Evolutionary conservation across 352 stramenopile genomes (phyloP), one percentile per base, ranked within the genome.

Genomic region (Globisporangium viniferum): DNA sequence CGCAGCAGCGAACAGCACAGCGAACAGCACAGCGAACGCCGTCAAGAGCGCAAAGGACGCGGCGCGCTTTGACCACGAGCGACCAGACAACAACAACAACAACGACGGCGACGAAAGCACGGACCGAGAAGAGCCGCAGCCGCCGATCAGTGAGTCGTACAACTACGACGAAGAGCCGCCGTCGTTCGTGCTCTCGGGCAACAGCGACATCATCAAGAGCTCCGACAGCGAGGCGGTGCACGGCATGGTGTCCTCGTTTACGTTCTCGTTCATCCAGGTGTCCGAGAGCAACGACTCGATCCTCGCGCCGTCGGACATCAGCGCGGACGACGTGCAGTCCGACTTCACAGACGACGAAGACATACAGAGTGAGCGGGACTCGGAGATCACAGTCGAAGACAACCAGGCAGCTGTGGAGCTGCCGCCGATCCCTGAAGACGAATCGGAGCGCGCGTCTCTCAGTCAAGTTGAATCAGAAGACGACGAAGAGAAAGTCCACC

Each of bases 261-360:
- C 80, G 10, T 91, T 91, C 70, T 91, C 82, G 41, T 91, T 89
- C 68, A 91, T 91, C 61, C 79, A 91, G 63, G 75, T 84, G 41
- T 84, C 75, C 20, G 77, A 82, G 53, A 49, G 67, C 36, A 79
- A 71, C 55, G 73, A 69, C 56, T 82, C 62, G 33, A 69, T 59
- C 33, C 73, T 71, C 44, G 58, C 60, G 24, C 53, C 48, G 39
- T 69, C 68, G 20, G 39, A 68, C 29, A 54, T 68, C 18, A 44
- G 56, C 20, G 48, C 44, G 20, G 59, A 61, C 3, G 59, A 67
- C 24, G 55, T 59, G 12, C 58, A 69, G 9, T 68, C 48, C 6
- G 35, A 67, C 12, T 54, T 41, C 5, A 67, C 53, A 3, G 60
- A 66, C n/a, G 48, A 64, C 22, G 64, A 59, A 4, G 46, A 49